These are phyloP conservation scores for Rhodosporidiobolus sp. DNA, from an alignment of 768 basidiomycete species.

Conservation along the genomic window DNA sequence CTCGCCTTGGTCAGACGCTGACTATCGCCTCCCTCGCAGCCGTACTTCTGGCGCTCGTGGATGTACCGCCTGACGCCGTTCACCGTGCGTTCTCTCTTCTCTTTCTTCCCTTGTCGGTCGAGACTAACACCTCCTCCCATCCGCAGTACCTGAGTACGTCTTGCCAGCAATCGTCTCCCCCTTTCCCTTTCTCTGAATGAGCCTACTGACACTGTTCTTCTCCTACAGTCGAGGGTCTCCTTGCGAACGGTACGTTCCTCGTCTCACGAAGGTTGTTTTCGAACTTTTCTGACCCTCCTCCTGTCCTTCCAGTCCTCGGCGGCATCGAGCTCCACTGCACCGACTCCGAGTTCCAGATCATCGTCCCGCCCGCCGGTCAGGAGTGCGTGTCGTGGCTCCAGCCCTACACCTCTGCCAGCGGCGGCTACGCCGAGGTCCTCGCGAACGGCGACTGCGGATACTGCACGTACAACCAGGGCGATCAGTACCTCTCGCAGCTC, in stretches of 20 bases:
- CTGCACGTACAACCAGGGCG: slow-evolving; percentile 35
- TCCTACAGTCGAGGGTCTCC: slow-evolving; percentile 59
- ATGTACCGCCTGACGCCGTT: slow-evolving; percentile 52
- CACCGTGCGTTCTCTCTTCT: not conserved
- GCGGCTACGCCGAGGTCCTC: slow-evolving; percentile 39
- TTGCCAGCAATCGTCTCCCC: no score
- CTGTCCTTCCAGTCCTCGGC: not conserved
- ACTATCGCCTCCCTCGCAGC: not conserved
- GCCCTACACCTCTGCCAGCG: slow-evolving; percentile 18
- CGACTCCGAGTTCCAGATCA: slow-evolving; percentile 19
- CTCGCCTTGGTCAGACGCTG: not conserved
- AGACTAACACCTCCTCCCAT: not conserved
- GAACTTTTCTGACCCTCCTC: no score
- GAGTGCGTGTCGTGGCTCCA: slow-evolving; percentile 37
- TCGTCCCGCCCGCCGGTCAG: slow-evolving; percentile 41
- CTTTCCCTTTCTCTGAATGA: not conserved
- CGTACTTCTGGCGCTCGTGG: slow-evolving; percentile 59
- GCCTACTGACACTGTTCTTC: slow-evolving; percentile 53
- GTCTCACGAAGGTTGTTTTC: no score
- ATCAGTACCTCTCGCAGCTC: slow-evolving; percentile 38
- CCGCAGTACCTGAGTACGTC: slow-evolving; percentile 12
- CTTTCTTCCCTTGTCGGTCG: no score
- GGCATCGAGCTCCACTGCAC: slow-evolving; percentile 33
- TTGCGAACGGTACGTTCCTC: slow-evolving; percentile 30
- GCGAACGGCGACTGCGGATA: slow-evolving; percentile 26